Conservation (phyloP, 2,329 filamentous ascomycete genomes). For the Ceratocystis diversiconidia region DNA sequence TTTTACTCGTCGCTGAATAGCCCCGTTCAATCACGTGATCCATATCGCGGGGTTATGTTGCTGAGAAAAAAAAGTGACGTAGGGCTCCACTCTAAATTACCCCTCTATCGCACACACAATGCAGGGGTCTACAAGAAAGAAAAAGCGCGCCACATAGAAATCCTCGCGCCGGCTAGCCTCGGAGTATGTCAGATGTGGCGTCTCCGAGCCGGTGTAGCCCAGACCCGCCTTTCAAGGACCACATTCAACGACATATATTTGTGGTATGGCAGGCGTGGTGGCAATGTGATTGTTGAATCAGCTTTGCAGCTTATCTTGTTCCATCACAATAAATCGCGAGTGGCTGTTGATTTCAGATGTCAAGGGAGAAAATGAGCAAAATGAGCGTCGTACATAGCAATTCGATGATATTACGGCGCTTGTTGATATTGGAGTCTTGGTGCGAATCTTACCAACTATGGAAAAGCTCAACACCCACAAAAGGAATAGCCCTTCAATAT, state of each 20-base stretch:
- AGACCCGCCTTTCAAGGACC: constrained; percentile 1
- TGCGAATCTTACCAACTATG: background rate
- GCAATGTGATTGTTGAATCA: background rate
- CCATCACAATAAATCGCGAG: background rate
- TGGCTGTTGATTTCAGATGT: background rate
- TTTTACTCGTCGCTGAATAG: background rate
- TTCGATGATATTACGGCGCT: background rate
- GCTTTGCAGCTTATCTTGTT: background rate
- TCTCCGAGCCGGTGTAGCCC: background rate
- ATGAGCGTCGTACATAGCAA: background rate
- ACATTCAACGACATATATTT: constrained; percentile 1
- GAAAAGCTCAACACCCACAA: background rate
- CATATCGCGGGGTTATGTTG: background rate
- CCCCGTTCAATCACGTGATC: background rate
- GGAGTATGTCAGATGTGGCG: constrained; percentile 1
- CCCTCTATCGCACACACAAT: constrained; percentile 1
- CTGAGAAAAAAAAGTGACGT: background rate
- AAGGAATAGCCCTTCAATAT: background rate
- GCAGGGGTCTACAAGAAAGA: background rate
- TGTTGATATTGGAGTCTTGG: background rate
- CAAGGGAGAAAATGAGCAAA: background rate
- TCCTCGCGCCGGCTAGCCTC: background rate
- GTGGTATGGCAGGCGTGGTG: background rate
- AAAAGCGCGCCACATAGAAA: background rate
- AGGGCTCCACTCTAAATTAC: background rate